A percentile compares a stretch with the other conserved stretches of the same genome.
phyloP scores from a whole-genome alignment of 202 grass and related monocot species.

The Musa balbisiana region DNA sequence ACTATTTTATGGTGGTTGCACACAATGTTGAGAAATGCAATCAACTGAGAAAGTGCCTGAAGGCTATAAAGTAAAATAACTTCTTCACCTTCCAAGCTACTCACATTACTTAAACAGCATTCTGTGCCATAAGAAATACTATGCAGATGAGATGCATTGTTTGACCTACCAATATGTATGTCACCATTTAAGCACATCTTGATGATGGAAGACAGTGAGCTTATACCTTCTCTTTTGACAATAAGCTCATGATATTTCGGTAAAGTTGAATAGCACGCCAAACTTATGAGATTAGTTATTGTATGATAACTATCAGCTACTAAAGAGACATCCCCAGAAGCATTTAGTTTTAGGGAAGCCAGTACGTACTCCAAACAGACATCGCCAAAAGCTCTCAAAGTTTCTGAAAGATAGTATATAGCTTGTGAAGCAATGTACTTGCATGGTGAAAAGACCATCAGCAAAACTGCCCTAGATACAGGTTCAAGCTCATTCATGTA shows the following conservation, averaged over 20 bases:
- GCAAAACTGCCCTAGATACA: conserved; percentile 60
- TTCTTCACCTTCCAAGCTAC: conserved; percentile 68
- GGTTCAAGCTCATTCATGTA: conserved; percentile 50
- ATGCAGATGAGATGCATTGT: conserved; percentile 48
- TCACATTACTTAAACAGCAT: conserved; percentile 42
- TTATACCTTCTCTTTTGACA: conserved; percentile 34
- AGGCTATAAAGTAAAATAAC: conserved; percentile 62
- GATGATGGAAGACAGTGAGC: conserved; percentile 45
- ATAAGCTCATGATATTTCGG: conserved; percentile 45
- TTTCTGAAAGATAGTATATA: conserved; percentile 47
- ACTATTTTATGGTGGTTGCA: conserved; percentile 36
- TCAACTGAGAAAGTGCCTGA: conserved; percentile 51
- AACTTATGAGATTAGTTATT: conserved; percentile 48
- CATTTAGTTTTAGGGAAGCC: conserved; percentile 49
- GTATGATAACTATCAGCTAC: conserved; percentile 45
- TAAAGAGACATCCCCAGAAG: conserved; percentile 36
- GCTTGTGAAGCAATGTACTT: conserved; percentile 52
- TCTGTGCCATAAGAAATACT: conserved; percentile 48
- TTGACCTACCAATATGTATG: conserved; percentile 45
- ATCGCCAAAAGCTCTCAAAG: conserved; percentile 30
- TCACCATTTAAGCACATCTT: conserved; percentile 46
- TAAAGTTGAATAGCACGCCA: conserved; percentile 49
- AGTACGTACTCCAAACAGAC: conserved; percentile 38
- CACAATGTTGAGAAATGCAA: conserved; percentile 33
- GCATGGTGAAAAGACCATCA: conserved; percentile 75